A percentile compares a stretch with the other conserved stretches of the same genome.
phyloP scores from a whole-genome alignment of 31 red algal genomes.

The Porphyra umbilicalis region DNA sequence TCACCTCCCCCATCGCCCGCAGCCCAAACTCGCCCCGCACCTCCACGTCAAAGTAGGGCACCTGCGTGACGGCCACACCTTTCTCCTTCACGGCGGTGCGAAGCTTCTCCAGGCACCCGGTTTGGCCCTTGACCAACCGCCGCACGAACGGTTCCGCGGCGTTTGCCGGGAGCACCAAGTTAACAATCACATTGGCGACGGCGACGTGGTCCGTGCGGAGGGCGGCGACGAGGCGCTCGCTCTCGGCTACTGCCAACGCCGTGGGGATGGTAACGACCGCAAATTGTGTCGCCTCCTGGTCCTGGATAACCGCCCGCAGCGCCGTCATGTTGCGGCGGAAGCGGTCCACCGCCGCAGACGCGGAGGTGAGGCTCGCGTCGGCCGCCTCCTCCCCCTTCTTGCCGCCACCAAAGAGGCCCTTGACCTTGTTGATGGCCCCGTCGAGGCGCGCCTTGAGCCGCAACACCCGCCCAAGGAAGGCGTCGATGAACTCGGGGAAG shows the following conservation, averaged over 20 bases:
- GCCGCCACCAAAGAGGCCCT: slow-evolving; percentile 30
- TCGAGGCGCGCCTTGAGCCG: slow-evolving; percentile 70
- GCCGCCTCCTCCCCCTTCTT: slow-evolving; percentile 7
- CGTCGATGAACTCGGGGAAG: slow-evolving; percentile 90
- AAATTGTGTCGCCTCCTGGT: slow-evolving; percentile 66
- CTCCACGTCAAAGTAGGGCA: slow-evolving; percentile 84
- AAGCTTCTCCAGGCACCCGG: slow-evolving; percentile 29
- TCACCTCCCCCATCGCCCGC: slow-evolving; percentile 33
- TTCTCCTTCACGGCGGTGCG: slow-evolving; percentile 2
- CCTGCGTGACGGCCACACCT: slow-evolving; percentile 45
- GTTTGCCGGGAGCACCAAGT: slow-evolving; percentile 59
- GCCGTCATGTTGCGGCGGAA: slow-evolving; percentile 65
- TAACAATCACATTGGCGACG: slow-evolving; percentile 64
- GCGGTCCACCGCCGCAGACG: slow-evolving; percentile 24
- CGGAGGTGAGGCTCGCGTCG: slow-evolving; percentile 37
- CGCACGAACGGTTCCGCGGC: slow-evolving; percentile 30
- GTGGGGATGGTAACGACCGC: slow-evolving; percentile 76
- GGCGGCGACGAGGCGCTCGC: slow-evolving; percentile 48
- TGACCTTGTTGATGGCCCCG: slow-evolving; percentile 35
- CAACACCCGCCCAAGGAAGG: slow-evolving; percentile 67
- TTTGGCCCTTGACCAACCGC: slow-evolving; percentile 35
- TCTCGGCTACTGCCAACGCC: slow-evolving; percentile 74
- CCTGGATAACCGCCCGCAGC: slow-evolving; percentile 35
- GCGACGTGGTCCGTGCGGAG: slow-evolving; percentile 27
- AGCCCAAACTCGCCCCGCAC: slow-evolving; percentile 62